Evolutionary conservation across 306 rosid genomes (phyloP).

Genomic region (Acacia confusa): DNA sequence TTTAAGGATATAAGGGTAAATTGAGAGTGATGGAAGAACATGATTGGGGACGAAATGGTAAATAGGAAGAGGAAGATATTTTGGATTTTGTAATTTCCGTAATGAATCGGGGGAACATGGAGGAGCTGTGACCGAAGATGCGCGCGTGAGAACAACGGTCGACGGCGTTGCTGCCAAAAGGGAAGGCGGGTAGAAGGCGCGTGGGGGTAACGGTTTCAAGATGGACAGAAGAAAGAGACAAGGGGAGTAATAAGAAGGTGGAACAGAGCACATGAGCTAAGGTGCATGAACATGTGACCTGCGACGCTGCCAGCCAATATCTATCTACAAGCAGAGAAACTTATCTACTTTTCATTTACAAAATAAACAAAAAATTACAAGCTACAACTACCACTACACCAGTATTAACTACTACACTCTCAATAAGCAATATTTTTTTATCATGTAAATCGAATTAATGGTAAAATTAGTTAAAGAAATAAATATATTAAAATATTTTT

Average conservation of each 20-base stretch:
- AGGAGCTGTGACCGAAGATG: background rate
- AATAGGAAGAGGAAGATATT: background rate
- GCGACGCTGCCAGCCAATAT: conserved; percentile 43
- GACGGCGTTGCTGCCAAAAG: background rate
- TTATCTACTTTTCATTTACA: background rate
- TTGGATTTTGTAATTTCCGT: background rate
- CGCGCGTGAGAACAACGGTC: conserved; percentile 24
- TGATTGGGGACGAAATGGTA: conserved; percentile 8
- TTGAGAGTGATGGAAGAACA: background rate
- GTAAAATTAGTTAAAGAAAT: too few species aligned
- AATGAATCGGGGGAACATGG: background rate
- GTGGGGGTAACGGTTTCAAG: conserved; percentile 15
- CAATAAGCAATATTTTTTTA: too few species aligned
- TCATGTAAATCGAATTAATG: too few species aligned
- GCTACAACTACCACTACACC: background rate
- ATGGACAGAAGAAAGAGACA: conserved; percentile 26
- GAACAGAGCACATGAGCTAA: conserved; percentile 40
- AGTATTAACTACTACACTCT: too few species aligned
- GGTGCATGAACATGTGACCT: conserved; percentile 46
- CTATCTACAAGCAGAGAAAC: background rate
- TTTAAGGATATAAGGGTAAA: conserved; percentile 32
- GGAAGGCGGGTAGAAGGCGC: conserved; percentile 20
- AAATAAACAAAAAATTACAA: background rate
- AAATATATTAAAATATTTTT: too few species aligned
- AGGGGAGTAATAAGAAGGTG: conserved; percentile 30